These are phyloP conservation scores for Dictyostelium purpureum DNA, from an alignment of 78 protist species.

Conservation along the genomic window DNA sequence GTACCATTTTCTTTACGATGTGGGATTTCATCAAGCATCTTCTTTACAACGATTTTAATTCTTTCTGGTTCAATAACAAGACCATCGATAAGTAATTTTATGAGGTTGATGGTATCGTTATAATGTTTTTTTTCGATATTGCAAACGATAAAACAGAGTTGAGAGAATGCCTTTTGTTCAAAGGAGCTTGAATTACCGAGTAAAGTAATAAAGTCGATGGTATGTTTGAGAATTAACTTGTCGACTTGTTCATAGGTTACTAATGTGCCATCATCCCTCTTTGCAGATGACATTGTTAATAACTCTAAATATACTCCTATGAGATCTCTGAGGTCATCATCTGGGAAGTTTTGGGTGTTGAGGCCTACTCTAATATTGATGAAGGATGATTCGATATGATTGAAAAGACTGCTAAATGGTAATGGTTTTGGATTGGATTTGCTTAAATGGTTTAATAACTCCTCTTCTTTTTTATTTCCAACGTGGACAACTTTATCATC, in stretches of 20 bases:
- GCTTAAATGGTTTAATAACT: neutral
- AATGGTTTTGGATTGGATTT: neutral
- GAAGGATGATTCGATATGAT: neutral
- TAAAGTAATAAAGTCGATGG: neutral
- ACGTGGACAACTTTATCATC: neutral
- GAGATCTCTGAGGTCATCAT: conserved; percentile 23
- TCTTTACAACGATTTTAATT: conserved; percentile 7
- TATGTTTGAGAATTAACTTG: conserved; percentile 5
- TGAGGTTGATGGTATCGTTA: neutral
- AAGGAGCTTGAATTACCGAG: neutral
- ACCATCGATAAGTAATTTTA: neutral
- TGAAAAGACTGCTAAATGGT: conserved; percentile 13
- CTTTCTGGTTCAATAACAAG: neutral
- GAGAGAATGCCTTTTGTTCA: neutral
- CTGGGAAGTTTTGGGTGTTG: neutral
- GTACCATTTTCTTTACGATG: neutral
- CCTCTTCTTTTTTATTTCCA: neutral
- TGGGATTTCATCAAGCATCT: conserved; percentile 19
- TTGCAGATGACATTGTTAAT: neutral
- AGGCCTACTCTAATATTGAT: neutral
- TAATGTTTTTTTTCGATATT: neutral
- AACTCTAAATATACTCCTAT: conserved; percentile 27
- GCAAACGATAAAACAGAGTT: neutral
- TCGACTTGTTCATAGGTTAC: conserved; percentile 42
- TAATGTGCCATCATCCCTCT: neutral